These are phyloP conservation scores for Boletus bicolor DNA, from an alignment of 768 basidiomycete species.

Conservation along the genomic window DNA sequence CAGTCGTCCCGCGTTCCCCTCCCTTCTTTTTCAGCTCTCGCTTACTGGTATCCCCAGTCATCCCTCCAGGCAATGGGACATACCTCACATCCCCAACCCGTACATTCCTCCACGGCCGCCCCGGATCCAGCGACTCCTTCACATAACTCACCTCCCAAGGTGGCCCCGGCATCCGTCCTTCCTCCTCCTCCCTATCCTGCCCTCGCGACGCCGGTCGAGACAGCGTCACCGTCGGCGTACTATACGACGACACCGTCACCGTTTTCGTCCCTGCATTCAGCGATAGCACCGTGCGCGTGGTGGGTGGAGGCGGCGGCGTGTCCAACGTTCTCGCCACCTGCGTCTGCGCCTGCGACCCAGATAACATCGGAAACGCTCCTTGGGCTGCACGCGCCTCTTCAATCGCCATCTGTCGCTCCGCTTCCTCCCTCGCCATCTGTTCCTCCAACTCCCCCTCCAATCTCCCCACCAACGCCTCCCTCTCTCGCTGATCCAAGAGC, in stretches of 20 bases:
- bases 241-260: constrained; percentile 54
- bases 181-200: constrained; percentile 36
- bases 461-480: constrained; percentile 37
- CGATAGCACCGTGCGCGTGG: constrained; percentile 59
- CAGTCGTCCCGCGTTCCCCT: neutral
- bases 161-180: constrained; percentile 40
- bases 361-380: constrained; percentile 62
- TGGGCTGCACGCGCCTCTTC: constrained; percentile 48
- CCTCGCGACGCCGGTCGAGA: constrained; percentile 36
- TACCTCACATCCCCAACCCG: constrained; percentile 35
- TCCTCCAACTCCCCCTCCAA: constrained; percentile 44
- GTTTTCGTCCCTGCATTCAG: constrained; percentile 50
- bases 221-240: constrained; percentile 29
- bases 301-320: constrained; percentile 28
- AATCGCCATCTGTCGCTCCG: constrained; percentile 42
- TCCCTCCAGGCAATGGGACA: constrained; percentile 27
- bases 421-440: constrained; percentile 46
- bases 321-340: constrained; percentile 11
- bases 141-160: constrained; percentile 36
- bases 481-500: constrained; percentile 36
- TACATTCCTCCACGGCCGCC: constrained; percentile 46
- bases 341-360: constrained; percentile 7
- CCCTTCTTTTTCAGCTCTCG: constrained; percentile 2
- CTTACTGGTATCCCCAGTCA: neutral
- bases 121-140: constrained; percentile 24